Base-by-base conservation (phyloP, 345 rosid genomes). In the Mallotus nudiflorus region DNA sequence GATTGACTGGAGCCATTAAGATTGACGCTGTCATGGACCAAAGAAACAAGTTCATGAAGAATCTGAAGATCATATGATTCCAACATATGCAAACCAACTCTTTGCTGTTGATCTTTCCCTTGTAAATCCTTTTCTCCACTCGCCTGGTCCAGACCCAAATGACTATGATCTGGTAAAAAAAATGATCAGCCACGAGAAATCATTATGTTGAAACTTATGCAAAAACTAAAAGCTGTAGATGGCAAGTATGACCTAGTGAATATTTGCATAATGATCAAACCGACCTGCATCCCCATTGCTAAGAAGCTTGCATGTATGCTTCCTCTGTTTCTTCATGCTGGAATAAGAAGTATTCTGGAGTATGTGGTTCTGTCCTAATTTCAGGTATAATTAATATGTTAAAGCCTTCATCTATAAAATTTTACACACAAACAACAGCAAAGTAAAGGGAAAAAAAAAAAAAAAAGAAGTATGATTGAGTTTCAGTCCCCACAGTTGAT, bases 11-110 rank as follows among this genome's bases (percentile, higher is more conserved):
- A 75, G 65, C 68, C 84, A 68, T 69, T 79, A 64, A 73, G 66
- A 78, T 82, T 87, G 57, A 92, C 87, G 50, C 42, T 76, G 61
- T 84, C 83, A 82, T 90, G 96, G 71, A 90, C 96, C 66, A 89
- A 77, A 76, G 96, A 85, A 79, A 89, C 87, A 67, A 94, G 88
- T 57, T 86, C 82, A 61, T 82, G 91, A 78, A 89, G 88, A 77
- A 84, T 84, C 78, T 81, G 87, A 44, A 78, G 72, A 68, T 87
- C 60, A 71, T 13, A 65, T 29, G 89, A 84, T 57, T 84, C 88
- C 49, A 91, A 70, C 48, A 81, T 82, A 77, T 79, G 77, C 81
- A 88, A 64, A 10, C 71, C 51, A 35, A 77, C 67, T 62, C 56
- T 73, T 56, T 73, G 79, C 7, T 33, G 68, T n/a, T 54, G 74